Evolutionary conservation across 306 rosid species (phyloP), one percentile per base, ranked within the genome.

Genomic region (Parietaria judaica): DNA sequence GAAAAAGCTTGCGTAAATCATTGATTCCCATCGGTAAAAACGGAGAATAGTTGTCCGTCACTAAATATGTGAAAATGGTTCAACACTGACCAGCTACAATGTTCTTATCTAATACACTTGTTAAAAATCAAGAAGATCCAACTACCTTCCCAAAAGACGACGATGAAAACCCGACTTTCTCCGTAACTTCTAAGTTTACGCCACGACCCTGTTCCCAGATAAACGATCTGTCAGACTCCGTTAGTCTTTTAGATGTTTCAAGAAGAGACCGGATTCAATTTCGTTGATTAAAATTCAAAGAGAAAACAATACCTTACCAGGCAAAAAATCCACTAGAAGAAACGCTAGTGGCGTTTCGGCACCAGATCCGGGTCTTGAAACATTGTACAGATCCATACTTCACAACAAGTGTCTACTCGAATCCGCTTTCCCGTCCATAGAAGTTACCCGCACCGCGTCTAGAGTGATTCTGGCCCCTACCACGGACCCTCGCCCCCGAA

Each of bases 391-490:
- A 11, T 51, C 69, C 56, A 64, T 74, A 70, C 63, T 63, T 72
- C 76, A 66, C 56, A 73, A 66, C 67, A 65, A 43, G 71, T 69
- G 50, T 76, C 84, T 78, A 79, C 79, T 76, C 80, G 57, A 61
- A 56, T 13, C 84, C 86, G 70, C 82, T 80, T 70, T 75, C 84
- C 14, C 82, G 81, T 56, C 79, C 82, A 62, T 78, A 54, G 50
- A 77, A 74, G 78, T 79, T 86, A 3, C 85, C 98, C 43, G 87
- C 95, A 58, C 89, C 88, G 63, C 82, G 86, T 70, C 97, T 78
- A 3, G 83, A 75, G 51, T 86, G 84, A 52, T 66, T 82, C 72
- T 72, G 96, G 66, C 81, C 83, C 65, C 92, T 88, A 70, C 83
- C 97, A 72, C 88, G 78, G 66, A 66, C 76, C 75, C 89, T 82